phyloP scores from a whole-genome alignment of 2,329 filamentous ascomycete species.

The Coleophoma crateriformis region DNA sequence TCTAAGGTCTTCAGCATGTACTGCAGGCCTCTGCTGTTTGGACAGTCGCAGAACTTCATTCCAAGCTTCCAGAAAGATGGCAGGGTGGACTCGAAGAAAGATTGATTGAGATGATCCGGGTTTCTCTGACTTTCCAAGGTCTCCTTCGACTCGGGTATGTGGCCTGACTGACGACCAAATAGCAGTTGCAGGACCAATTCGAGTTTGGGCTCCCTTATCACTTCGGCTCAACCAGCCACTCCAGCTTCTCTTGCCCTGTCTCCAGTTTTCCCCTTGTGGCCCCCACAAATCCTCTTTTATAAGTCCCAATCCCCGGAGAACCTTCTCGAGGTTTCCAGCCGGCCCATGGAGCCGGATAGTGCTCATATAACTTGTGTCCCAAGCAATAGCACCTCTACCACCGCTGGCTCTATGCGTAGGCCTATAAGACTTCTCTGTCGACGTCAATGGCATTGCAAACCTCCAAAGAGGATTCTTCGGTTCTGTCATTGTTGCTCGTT shows the following conservation, averaged over 20 bases:
- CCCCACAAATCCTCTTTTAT: constrained; percentile 56
- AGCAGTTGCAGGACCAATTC: constrained; percentile 67
- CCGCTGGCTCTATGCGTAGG: constrained; percentile 77
- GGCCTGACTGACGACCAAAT: constrained; percentile 57
- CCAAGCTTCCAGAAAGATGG: constrained; percentile 66
- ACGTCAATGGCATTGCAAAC: constrained; percentile 78
- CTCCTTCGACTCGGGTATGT: constrained; percentile 11
- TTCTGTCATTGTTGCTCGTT: constrained; percentile 82
- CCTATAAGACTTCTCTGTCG: constrained; percentile 85
- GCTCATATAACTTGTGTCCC: constrained; percentile 93
- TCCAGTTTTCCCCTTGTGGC: constrained; percentile 65
- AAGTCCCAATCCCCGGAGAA: constrained; percentile 63
- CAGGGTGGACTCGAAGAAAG: constrained; percentile 76
- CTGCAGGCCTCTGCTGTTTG: constrained; percentile 55
- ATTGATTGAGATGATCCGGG: constrained; percentile 36
- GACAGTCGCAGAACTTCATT: constrained; percentile 50
- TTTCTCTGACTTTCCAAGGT: constrained; percentile 29
- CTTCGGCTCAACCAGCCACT: constrained; percentile 54
- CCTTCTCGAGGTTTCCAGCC: constrained; percentile 54
- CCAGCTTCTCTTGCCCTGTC: constrained; percentile 50
- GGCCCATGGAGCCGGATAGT: constrained; percentile 74
- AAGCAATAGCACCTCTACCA: constrained; percentile 72
- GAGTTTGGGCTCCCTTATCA: constrained; percentile 42
- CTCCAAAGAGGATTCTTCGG: constrained; percentile 81
- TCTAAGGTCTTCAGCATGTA: constrained; percentile 59